Evolutionary conservation across 345 rosid genomes (phyloP), one percentile per base, ranked within the genome.

Genomic region (Trapa incisa): DNA sequence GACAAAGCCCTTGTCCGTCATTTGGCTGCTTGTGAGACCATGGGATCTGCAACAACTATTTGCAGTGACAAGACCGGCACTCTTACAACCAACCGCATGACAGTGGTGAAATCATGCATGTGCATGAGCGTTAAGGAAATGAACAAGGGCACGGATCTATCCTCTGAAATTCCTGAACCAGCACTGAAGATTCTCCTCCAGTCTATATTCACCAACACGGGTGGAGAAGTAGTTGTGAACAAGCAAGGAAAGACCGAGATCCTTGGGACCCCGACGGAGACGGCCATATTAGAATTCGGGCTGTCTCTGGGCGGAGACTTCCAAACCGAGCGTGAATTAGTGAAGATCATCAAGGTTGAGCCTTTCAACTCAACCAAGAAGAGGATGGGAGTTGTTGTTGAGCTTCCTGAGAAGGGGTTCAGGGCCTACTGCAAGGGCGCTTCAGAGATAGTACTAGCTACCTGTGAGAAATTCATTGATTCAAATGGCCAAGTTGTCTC

Each of bases 41-140:
- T 92, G 98, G 98, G 98, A 53, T 89, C 96, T 11, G 96, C 96
- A n/a, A 89, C 98, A 1, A 86, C 82, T 13, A 92, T 92, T 66
- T 92, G 96, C 60, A 92, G 98, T 10, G 98, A 92, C 68, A 92
- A 92, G 73, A 92, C 98, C 0, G 98, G 98, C 43, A 92, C 98
- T 13, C 84, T 89, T 32, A 92, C 98, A 12, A 88, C 96, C 29
- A 92, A 92, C 79, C 96, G 70, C 68, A 89, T 92, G 98, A 88
- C 96, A 0, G 96, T 92, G 0, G 93, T 89, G 71, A 89, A 89
- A 79, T 83, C 98, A 32, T 92, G 96, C 81, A 82, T 92, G 60
- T 86, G 89, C 83, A 80, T 81, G 84, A 82, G 71, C 56, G 76
- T 83, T 32, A 81, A 76, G 73, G 96, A 86, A 70, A 75, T 85